Percentiles rank a stretch among this genome's conserved stretches.
Conservation (phyloP, 2,329 filamentous ascomycete species). For the Paecilomyces niveus region DNA sequence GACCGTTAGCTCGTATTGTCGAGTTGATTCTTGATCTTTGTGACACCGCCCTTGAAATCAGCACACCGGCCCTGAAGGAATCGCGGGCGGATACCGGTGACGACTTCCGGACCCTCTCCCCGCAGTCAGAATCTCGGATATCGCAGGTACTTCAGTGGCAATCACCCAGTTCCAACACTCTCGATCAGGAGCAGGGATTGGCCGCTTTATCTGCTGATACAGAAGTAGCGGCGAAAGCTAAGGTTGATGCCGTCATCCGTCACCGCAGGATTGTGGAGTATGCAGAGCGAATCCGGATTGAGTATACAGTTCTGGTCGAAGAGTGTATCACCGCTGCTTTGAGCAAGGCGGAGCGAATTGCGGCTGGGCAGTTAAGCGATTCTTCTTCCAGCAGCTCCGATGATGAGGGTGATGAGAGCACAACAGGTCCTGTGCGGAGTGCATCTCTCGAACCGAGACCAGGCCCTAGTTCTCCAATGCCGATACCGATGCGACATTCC, state of each 20-base stretch:
- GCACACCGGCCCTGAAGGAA: constrained; percentile 87
- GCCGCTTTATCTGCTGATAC: constrained; percentile 85
- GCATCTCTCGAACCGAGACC: constrained; percentile 8
- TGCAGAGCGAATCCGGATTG: constrained; percentile 86
- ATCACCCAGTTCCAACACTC: constrained; percentile 79
- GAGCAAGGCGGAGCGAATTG: constrained; percentile 80
- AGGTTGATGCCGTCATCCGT: constrained; percentile 87
- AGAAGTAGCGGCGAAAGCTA: constrained; percentile 72
- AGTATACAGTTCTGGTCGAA: constrained; percentile 87
- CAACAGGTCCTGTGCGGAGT: constrained; percentile 38
- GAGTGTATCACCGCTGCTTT: constrained; percentile 92
- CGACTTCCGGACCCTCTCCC: constrained; percentile 87
- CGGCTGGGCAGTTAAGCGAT: constrained; percentile 75
- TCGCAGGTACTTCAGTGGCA: constrained; percentile 95
- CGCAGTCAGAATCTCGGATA: constrained; percentile 90
- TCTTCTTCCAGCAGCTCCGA: constrained; percentile 55
- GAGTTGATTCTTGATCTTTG: constrained; percentile 92
- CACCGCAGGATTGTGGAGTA: constrained; percentile 94
- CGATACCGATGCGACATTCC: constrained; percentile 48
- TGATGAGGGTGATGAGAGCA: constrained; percentile 45
- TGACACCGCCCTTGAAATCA: constrained; percentile 92
- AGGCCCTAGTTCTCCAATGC: constrained; percentile 43
- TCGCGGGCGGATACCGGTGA: constrained; percentile 55
- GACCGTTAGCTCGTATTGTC: constrained; percentile 86
- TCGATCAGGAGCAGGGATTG: constrained; percentile 89